Conservation (phyloP, 2,329 filamentous ascomycete species). For the Passalora sequoiae region DNA sequence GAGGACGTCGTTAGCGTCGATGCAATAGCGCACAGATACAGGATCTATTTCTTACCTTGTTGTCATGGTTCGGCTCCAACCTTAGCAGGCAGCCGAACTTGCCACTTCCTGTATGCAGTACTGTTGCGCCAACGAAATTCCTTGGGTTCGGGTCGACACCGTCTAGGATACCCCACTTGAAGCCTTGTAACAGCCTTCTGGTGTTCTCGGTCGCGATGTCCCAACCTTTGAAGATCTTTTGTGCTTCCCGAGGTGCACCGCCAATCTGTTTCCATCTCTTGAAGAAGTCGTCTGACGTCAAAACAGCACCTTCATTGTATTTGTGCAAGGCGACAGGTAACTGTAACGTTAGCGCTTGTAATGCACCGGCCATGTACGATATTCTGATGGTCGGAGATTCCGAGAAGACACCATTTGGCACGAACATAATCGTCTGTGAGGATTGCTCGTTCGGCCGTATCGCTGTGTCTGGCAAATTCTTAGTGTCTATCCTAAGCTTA, state of each 20-base stretch:
- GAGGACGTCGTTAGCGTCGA: too few species aligned
- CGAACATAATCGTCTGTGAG: slow-evolving; percentile 92
- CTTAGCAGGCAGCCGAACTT: slow-evolving; percentile 93
- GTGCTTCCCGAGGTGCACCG: slow-evolving; percentile 76
- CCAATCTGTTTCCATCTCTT: slow-evolving; percentile 99
- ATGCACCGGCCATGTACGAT: slow-evolving; percentile 85
- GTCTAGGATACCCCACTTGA: slow-evolving; percentile 81
- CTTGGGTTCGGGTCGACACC: slow-evolving; percentile 86
- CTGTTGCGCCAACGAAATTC: slow-evolving; percentile 90
- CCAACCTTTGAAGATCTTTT: slow-evolving; percentile 69
- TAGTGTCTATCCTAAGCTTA: slow-evolving; percentile 76
- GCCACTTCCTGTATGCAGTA: slow-evolving; percentile 75
- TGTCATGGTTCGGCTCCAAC: slow-evolving; percentile 88
- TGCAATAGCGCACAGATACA: too few species aligned
- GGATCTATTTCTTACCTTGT: slow-evolving; percentile 85
- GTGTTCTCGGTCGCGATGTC: slow-evolving; percentile 69
- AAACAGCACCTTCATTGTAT: slow-evolving; percentile 89
- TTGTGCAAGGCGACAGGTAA: slow-evolving; percentile 86
- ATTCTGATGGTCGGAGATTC: slow-evolving; percentile 87
- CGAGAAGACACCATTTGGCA: slow-evolving; percentile 73
- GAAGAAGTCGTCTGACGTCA: slow-evolving; percentile 92
- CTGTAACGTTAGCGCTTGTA: slow-evolving; percentile 88
- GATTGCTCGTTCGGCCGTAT: slow-evolving; percentile 71
- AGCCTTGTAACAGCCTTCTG: slow-evolving; percentile 68
- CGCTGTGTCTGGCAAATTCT: slow-evolving; percentile 78